Evolutionary conservation across 371 early-diverging fungal species (phyloP), one percentile per base, ranked within the genome.

Genomic region (Massospora cicadina): DNA sequence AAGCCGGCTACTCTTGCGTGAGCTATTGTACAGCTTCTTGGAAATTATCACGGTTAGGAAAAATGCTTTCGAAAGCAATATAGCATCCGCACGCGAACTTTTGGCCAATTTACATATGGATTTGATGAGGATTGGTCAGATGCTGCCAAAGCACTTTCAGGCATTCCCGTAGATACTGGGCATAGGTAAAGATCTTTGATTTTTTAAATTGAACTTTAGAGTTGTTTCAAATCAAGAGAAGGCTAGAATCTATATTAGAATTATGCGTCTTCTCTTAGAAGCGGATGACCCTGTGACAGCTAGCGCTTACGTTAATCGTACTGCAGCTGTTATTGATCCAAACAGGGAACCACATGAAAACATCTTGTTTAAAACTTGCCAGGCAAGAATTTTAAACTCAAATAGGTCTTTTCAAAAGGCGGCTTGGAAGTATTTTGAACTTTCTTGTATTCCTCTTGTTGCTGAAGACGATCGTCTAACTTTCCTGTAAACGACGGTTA

Each of bases 391-490:
- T 60, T 74, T 90, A 26, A 93, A 93, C 69, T 87, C 82, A 60
- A 88, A 90, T 67, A 85, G 91, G 33, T 74, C 76, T 65, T 93
- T 94, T 73, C 72, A 91, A n/a, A 86, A 84, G 63, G 91, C 93
- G 0, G 86, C 88, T 26, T 78, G 79, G 12, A 86, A 88, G 67
- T 92, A 92, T 67, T 87, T 86, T 68, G 87, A 88, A 62, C 76
- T 93, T 29, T 84, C 87, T 55, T 92, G 90, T 73, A 79, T 80
- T 2, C 68, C 74, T 2, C 73, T 79, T 7, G 71, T 88, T 53
- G 77, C 77, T 59, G 79, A 79, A 30, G 80, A 81, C 17, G 88
- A 90, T 64, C 81, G 87, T 24, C 68, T 77, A 33, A 71, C 75
- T 10, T 81, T 81, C 60, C 68, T 92, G 80, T 85, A 78, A 75